Conservation (phyloP, 768 basidiomycete species). For the Mycena rosella region DNA sequence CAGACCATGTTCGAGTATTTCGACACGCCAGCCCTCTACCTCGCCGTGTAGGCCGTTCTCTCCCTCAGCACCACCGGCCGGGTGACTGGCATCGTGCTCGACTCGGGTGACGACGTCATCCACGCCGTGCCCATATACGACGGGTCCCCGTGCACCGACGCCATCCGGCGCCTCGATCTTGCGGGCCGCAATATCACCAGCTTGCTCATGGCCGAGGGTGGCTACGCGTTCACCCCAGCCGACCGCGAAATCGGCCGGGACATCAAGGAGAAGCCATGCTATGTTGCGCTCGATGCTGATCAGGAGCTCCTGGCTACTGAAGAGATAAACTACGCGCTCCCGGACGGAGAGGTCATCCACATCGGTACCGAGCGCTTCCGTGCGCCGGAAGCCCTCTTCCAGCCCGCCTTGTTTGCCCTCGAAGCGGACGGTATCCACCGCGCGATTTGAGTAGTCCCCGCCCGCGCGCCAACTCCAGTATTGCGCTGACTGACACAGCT, state of each 20-base stretch:
- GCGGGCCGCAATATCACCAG: slow-evolving; percentile 77
- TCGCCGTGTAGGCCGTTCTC: slow-evolving; percentile 78
- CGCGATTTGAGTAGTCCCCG: slow-evolving; percentile 65
- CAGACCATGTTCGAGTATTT: slow-evolving; percentile 87
- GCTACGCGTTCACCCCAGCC: slow-evolving; percentile 82
- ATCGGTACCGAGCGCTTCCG: slow-evolving; percentile 83
- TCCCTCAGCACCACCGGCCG: slow-evolving; percentile 78
- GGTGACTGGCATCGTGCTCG: slow-evolving; percentile 80
- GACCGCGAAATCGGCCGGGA: slow-evolving; percentile 83
- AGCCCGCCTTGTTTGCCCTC: slow-evolving; percentile 74
- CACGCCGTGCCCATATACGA: slow-evolving; percentile 84
- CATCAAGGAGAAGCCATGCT: slow-evolving; percentile 76
- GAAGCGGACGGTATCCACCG: slow-evolving; percentile 58
- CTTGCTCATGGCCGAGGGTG: slow-evolving; percentile 75
- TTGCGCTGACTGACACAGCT: slow-evolving; percentile 62
- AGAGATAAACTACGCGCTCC: slow-evolving; percentile 40
- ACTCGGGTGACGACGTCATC: slow-evolving; percentile 81
- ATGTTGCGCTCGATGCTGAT: slow-evolving; percentile 38
- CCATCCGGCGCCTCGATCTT: slow-evolving; percentile 75
- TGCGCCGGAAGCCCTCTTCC: slow-evolving; percentile 81
- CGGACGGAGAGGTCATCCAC: slow-evolving; percentile 83
- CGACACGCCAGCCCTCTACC: slow-evolving; percentile 80
- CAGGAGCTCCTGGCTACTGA: slow-evolving; percentile 37
- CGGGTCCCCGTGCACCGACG: slow-evolving; percentile 77
- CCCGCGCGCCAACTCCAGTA: slow-evolving; percentile 27